Evolutionary conservation across 1,284 basidiomycete genomes (phyloP), one percentile per base, ranked within the genome.

Genomic region (Fistulinella staudtii): DNA sequence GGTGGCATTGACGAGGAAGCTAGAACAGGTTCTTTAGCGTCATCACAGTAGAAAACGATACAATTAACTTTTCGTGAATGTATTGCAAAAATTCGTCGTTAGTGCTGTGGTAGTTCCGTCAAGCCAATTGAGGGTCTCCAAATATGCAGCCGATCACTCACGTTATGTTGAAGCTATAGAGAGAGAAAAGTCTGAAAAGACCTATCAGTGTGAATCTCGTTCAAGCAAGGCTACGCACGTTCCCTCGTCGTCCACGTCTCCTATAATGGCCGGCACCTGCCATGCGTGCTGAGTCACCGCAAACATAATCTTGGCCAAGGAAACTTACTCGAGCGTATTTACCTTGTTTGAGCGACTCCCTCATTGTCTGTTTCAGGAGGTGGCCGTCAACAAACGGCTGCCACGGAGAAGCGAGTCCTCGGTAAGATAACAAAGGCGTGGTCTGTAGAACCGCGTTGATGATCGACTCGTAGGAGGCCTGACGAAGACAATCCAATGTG

Each of bases 401-500:
- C 52, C 51, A 57, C 0, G 55, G 45, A 4, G 5, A 11, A 20
- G 51, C 54, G 8, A 48, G 25, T 4, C 43, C 34, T 15, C 43
- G 41, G 28, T 57, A 57, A 2, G 53, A 57, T 36, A 57, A 30
- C 1, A 58, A 5, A 4, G 40, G n/a, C 22, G 43, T 10, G 1
- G 45, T 50, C 35, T 45, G 31, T 35, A 45, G 8, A 8, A 51
- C 46, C 3, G 45, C 45, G 13, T 51, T 20, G 4, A 43, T 0
- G 18, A 58, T 42, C 4, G 44, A 20, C 33, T 51, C 8, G 17
- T 51, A 58, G 2, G 68, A 62, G 1, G 64, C 64, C 11, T 46
- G 47, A n/a, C 71, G 65, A 34, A 77, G 61, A 40, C 74, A 77
- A 17, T 62, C 45, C 22, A 77, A 55, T 0, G 68, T 67, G 47